These are phyloP conservation scores for Agaricales sp. DNA, from an alignment of 1,284 basidiomycete species.

Conservation along the genomic window DNA sequence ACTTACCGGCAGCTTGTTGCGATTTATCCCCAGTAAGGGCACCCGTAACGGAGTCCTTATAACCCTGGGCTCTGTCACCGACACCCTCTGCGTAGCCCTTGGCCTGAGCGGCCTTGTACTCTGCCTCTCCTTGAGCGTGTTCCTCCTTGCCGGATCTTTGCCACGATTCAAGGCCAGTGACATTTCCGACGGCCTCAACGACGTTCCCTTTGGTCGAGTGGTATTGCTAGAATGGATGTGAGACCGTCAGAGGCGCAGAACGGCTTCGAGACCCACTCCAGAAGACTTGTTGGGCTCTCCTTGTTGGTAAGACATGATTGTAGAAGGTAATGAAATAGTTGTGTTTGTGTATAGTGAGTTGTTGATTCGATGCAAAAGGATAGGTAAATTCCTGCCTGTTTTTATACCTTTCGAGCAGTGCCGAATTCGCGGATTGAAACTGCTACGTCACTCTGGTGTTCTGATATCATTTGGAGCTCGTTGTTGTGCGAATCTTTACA, in stretches of 20 bases:
- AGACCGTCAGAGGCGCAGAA: not conserved
- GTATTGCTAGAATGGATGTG: conserved; percentile 18
- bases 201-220: conserved; percentile 40
- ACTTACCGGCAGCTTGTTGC: conserved; percentile 39
- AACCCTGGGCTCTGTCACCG: conserved; percentile 41
- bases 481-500: no score
- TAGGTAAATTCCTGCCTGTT: no score
- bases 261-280: not conserved
- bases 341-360: not conserved
- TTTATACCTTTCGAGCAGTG: no score
- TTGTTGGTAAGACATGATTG: not conserved
- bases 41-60: conserved; percentile 50
- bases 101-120: conserved; percentile 36
- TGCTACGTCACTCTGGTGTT: no score
- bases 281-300: not conserved
- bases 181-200: conserved; percentile 42
- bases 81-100: conserved; percentile 42
- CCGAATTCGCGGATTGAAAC: no score
- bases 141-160: conserved; percentile 42
- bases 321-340: not conserved
- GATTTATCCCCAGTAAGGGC: conserved; percentile 48
- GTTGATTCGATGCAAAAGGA: no score
- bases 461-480: no score
- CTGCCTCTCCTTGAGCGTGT: conserved; percentile 45
- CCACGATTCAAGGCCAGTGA: conserved; percentile 31